Conservation (phyloP, 169 alveolate genomes). For the Ichthyophthirius multifiliis region DNA sequence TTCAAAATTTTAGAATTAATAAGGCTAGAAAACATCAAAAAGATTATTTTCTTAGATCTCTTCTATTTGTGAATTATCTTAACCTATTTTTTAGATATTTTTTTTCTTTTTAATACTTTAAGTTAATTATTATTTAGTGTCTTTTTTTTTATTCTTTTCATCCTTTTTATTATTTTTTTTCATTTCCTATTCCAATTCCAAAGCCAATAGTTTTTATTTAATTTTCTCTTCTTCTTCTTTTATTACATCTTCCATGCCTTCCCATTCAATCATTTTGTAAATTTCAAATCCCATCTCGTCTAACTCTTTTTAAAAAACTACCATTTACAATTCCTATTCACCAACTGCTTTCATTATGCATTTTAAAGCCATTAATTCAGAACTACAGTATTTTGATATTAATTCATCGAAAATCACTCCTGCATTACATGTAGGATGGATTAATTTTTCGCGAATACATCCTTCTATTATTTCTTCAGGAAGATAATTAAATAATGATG, state of each 20-base stretch:
- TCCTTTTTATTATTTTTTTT: too few relatives aligned
- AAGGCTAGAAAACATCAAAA: constrained; percentile 22
- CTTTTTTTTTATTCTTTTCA: too few relatives aligned
- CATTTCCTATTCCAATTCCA: too few relatives aligned
- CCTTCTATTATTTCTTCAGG: constrained; percentile 69
- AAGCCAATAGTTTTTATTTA: too few relatives aligned
- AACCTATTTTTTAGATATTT: too few relatives aligned
- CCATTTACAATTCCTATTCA: constrained; percentile 56
- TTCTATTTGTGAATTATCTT: not conserved
- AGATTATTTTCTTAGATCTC: not conserved
- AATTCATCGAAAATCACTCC: constrained; percentile 89
- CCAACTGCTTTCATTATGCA: constrained; percentile 65
- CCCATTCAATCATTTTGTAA: constrained; percentile 68
- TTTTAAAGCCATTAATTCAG: constrained; percentile 60
- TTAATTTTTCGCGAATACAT: constrained; percentile 62
- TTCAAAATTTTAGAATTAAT: not conserved
- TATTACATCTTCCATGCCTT: constrained; percentile 44
- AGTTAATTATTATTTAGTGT: too few relatives aligned
- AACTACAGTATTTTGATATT: constrained; percentile 60
- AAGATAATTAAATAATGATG: constrained; percentile 59
- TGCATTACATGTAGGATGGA: constrained; percentile 82
- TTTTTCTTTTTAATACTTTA: too few relatives aligned
- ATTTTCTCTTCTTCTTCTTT: constrained; percentile 42
- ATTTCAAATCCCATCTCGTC: constrained; percentile 72
- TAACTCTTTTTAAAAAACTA: constrained; percentile 52